A percentile compares a stretch with the other conserved stretches of the same genome.
Evolutionary conservation across 148 eudicot genomes (phyloP).

Genomic region (Vaccinium darrowii): DNA sequence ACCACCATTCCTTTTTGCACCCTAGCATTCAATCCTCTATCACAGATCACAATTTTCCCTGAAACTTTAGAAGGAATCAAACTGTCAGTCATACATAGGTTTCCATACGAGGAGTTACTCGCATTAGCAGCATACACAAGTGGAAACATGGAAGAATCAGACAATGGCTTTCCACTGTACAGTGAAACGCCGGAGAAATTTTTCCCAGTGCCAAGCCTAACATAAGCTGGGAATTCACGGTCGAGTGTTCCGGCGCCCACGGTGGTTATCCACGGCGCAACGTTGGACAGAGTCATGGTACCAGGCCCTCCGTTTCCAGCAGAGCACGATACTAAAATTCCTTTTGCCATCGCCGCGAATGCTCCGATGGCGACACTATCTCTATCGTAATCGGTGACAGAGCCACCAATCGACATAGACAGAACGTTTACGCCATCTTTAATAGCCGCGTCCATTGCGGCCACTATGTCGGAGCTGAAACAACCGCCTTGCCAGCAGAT

Average conservation of each 20-base stretch:
- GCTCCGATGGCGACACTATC: conserved; percentile 75
- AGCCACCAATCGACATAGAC: conserved; percentile 76
- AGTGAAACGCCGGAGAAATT: conserved; percentile 67
- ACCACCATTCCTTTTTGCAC: conserved; percentile 66
- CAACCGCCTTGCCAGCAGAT: conserved; percentile 84
- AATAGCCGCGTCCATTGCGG: conserved; percentile 78
- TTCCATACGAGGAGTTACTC: conserved; percentile 50
- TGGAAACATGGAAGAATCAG: conserved; percentile 34
- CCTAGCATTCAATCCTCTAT: conserved; percentile 65
- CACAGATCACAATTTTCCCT: conserved; percentile 83
- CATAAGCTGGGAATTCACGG: conserved; percentile 70
- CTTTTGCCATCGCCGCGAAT: conserved; percentile 57
- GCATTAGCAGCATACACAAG: conserved; percentile 61
- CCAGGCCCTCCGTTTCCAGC: conserved; percentile 84
- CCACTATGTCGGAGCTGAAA: conserved; percentile 65
- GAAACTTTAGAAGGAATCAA: conserved; percentile 44
- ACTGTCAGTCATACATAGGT: conserved; percentile 56
- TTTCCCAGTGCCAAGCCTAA: conserved; percentile 59
- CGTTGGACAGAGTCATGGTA: conserved; percentile 56
- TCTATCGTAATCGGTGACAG: conserved; percentile 47
- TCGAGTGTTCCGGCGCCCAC: conserved; percentile 87
- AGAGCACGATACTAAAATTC: conserved; percentile 67
- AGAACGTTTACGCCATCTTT: conserved; percentile 74
- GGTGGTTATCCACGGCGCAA: conserved; percentile 91
- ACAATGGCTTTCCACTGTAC: conserved; percentile 59